Evolutionary conservation across 345 rosid genomes (phyloP).

Genomic region (Aegle marmelos): DNA sequence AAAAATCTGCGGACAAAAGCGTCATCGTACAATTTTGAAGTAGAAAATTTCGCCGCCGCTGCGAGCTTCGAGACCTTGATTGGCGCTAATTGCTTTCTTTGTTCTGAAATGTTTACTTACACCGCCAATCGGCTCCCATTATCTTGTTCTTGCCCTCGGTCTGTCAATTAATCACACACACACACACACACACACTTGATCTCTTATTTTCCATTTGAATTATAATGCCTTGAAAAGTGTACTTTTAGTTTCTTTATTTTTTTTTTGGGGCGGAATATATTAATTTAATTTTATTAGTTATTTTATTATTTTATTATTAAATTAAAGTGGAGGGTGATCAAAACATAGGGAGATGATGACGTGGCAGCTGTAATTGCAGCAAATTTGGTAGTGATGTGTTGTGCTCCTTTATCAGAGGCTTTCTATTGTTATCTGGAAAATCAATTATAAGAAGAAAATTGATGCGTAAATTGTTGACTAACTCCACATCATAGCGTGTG

Average conservation of each 20-base stretch:
- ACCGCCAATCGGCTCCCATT: background rate
- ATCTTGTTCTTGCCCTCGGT: fast-evolving
- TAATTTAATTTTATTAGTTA: no score
- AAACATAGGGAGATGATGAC: background rate
- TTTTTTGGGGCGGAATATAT: background rate
- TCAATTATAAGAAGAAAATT: background rate
- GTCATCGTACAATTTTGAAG: background rate
- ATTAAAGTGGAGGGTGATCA: background rate
- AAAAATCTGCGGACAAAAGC: no score
- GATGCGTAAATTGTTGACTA: background rate
- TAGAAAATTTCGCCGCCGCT: background rate
- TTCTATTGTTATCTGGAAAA: background rate
- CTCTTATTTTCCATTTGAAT: no score
- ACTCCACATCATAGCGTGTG: background rate
- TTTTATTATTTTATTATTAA: no score
- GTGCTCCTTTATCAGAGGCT: background rate
- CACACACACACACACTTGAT: no score
- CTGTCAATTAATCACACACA: no score
- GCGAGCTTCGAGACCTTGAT: background rate
- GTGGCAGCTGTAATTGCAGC: background rate
- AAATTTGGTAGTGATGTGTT: background rate
- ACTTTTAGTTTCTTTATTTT: no score
- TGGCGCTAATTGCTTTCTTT: background rate
- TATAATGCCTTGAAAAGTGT: no score
- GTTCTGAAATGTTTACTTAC: no score